Evolutionary conservation across 2,329 filamentous ascomycete genomes (phyloP), one percentile per base, ranked within the genome.

Genomic region (Penicillium palitans): DNA sequence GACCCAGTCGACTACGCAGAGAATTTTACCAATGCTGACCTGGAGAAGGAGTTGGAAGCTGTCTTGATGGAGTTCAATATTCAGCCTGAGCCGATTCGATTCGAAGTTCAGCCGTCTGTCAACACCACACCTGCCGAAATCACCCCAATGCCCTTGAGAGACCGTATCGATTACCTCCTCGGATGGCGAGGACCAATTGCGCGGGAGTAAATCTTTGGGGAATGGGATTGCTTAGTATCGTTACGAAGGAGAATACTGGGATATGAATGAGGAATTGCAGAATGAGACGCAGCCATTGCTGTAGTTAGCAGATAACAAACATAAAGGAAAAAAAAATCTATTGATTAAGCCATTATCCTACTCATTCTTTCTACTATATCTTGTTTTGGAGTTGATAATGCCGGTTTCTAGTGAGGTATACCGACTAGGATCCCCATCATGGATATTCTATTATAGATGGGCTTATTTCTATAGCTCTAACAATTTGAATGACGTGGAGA

Each of bases 161-260:
- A 74, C 47, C 66, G 52, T 6, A 53, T 74, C 15, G 72, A 74
- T 54, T 72, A 74, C 39, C 59, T 69, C 40, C 64, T 74, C 39
- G 72, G 72, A 21, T 74, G 72, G 72, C 62, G 56, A 24, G 72
- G 71, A 1, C 72, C 70, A 13, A 33, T 63, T 44, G 21, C n/a
- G n/a, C 25, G 37, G 12, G 10, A 42, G 13, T 60, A 49, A 61
- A 15, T 7, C 6, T n/a, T n/a, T 9, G 17, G 9, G 10, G 2
- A 27, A 13, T 37, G 6, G 27, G 9, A 29, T 21, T 21, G 9
- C 10, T 24, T 4, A n/a, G 21, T 37, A 53, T 46, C 12, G 2
- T 45, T 53, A 46, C 2, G 19, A 15, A 29, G 12, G 25, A 17
- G 31, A 46, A 17, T 24, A 35, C 13, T 6, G 45, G 29, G 39